phyloP scores from a whole-genome alignment of 768 basidiomycete genomes.

The Leccinellum albellum region DNA sequence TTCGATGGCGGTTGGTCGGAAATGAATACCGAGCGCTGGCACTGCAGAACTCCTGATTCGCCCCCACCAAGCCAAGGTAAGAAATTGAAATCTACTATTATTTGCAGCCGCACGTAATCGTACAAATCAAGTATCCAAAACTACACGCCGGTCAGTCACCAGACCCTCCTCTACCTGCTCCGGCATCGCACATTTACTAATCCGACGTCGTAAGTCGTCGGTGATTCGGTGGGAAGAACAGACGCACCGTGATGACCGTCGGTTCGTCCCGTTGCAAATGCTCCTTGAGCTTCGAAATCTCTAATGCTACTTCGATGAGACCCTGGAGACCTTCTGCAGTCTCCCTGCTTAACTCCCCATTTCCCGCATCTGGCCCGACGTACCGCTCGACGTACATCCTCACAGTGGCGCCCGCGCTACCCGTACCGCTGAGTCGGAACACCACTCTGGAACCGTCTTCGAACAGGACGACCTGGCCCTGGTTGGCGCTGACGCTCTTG shows the following conservation, averaged over 20 bases:
- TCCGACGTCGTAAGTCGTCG: not conserved
- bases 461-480: conserved; percentile 92
- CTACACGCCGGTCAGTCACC: not conserved
- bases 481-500: conserved; percentile 86
- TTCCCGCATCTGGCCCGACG: conserved; percentile 64
- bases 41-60: not conserved
- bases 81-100: conserved; percentile 11
- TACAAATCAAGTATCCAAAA: conserved; percentile 15
- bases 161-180: not conserved
- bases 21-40: not conserved
- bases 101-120: not conserved
- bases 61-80: not conserved
- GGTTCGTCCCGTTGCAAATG: conserved; percentile 87
- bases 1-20: conserved; percentile 7
- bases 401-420: conserved; percentile 94
- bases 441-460: conserved; percentile 90
- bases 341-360: conserved; percentile 60
- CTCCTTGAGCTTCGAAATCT: conserved; percentile 78
- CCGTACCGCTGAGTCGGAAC: conserved; percentile 94
- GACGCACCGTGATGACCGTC: conserved; percentile 89
- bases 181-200: conserved; percentile 14
- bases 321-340: conserved; percentile 91
- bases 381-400: conserved; percentile 96
- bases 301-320: conserved; percentile 91
- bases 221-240: not conserved